Evolutionary conservation across 106 monocot species (phyloP).

Genomic region (Apostasia ramifera): DNA sequence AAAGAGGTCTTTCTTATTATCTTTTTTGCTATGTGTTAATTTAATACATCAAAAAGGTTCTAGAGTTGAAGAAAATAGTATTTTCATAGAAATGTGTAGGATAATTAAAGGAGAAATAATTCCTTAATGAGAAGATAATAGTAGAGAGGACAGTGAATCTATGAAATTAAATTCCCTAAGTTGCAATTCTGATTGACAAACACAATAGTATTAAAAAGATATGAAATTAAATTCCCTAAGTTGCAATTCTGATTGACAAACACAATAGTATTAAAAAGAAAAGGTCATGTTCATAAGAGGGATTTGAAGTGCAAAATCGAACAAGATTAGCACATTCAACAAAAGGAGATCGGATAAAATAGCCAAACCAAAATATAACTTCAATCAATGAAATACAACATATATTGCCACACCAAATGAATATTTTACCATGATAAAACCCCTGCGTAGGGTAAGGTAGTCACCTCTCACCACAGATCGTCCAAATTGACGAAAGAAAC

Average conservation of each 20-base stretch:
- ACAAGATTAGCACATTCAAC: not conserved
- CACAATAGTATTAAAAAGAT: not conserved
- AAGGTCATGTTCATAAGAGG: not conserved
- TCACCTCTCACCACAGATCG: constrained; percentile 79
- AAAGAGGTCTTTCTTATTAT: not conserved
- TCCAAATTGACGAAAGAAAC: constrained; percentile 95
- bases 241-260: not conserved
- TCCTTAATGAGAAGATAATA: too few species aligned
- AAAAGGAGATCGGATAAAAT: not conserved
- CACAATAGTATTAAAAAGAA: not conserved
- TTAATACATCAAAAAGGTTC: not conserved
- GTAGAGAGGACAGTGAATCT: not conserved
- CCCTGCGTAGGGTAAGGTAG: constrained; percentile 85
- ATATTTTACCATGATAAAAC: constrained; percentile 69
- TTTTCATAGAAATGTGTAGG: too few species aligned
- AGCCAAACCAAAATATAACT: not conserved
- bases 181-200: not conserved
- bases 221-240: not conserved
- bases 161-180: not conserved
- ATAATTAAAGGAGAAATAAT: too few species aligned
- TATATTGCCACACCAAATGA: not conserved
- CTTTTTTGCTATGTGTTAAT: too few species aligned
- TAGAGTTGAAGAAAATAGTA: not conserved
- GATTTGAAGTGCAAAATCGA: too few species aligned
- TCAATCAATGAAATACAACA: too few species aligned